Percentiles rank a stretch among this genome's conserved stretches.
These are phyloP conservation scores for Hygrocybe coccinea DNA, from an alignment of 768 basidiomycete genomes.

Conservation along the genomic window DNA sequence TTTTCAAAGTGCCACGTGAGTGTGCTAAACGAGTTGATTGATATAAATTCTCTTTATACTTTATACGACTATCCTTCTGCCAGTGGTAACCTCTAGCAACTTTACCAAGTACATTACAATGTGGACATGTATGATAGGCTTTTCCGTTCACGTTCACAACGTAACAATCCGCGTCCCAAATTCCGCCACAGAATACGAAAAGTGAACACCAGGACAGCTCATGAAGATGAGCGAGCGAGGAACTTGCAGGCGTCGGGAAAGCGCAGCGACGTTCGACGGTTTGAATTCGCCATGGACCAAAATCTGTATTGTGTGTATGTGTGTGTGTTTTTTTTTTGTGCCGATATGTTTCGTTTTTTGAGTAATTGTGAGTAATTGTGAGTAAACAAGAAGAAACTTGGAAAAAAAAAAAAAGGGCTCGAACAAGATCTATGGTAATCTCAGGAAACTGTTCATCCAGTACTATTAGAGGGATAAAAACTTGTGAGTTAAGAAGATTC, in stretches of 20 bases:
- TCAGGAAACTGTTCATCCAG: conserved; percentile 52
- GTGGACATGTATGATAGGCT: no score
- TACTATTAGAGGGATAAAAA: conserved; percentile 22
- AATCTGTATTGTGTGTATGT: no score
- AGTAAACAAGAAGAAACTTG: no score
- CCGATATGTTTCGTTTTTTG: no score
- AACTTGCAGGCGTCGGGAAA: conserved; percentile 46
- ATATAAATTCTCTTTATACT: no score
- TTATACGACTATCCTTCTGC: no score
- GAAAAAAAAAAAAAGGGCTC: conserved; percentile 10
- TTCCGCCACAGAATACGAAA: conserved; percentile 41
- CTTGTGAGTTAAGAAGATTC: neutral
- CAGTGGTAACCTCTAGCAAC: no score
- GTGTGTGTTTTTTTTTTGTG: no score
- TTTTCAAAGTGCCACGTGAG: no score
- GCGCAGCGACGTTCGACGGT: conserved; percentile 43
- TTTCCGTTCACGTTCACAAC: no score
- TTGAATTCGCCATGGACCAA: conserved; percentile 42
- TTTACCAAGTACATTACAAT: no score
- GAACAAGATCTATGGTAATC: conserved; percentile 57
- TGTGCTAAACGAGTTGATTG: no score
- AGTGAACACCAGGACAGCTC: conserved; percentile 49
- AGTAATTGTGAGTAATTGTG: neutral
- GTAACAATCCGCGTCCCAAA: conserved; percentile 50
- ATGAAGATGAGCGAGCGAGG: conserved; percentile 59